Percentiles rank a stretch among this genome's conserved stretches.
Conservation (phyloP, 176 grass and related monocot species). For the Saccharum spontaneum region DNA sequence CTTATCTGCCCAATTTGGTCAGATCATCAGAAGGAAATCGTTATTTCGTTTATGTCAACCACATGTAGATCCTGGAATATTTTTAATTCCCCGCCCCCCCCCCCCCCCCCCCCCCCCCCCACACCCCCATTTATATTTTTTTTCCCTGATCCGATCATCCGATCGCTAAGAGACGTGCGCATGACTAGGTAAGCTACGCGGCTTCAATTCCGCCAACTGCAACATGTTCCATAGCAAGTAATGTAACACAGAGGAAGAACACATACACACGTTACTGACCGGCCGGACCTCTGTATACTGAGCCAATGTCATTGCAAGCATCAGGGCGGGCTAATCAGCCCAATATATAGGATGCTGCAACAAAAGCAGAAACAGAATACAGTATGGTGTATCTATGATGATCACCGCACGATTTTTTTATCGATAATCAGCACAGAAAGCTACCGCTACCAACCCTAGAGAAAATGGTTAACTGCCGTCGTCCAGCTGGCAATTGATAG, state of each 20-base stretch:
- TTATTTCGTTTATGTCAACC: neutral
- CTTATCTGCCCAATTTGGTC: neutral
- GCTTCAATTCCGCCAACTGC: neutral
- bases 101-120: too few relatives aligned
- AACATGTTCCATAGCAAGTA: neutral
- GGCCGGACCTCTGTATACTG: neutral
- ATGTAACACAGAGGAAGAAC: neutral
- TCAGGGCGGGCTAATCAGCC: constrained; percentile 1
- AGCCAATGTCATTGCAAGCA: neutral
- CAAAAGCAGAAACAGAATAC: neutral
- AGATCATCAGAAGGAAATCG: neutral
- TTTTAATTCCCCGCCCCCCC: too few relatives aligned
- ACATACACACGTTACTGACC: neutral
- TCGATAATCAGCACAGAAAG: neutral
- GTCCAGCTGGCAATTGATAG: constrained; percentile 5
- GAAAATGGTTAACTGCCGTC: constrained; percentile 5
- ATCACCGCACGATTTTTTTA: neutral
- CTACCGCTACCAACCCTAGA: neutral
- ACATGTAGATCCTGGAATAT: neutral
- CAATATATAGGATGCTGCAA: neutral
- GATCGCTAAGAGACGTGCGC: neutral
- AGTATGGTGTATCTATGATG: neutral
- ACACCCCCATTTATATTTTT: neutral
- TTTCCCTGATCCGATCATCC: neutral
- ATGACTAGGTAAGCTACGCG: neutral